These are phyloP conservation scores for Lichtheimia ornata DNA, from an alignment of 371 early-diverging fungal genomes.

Conservation along the genomic window DNA sequence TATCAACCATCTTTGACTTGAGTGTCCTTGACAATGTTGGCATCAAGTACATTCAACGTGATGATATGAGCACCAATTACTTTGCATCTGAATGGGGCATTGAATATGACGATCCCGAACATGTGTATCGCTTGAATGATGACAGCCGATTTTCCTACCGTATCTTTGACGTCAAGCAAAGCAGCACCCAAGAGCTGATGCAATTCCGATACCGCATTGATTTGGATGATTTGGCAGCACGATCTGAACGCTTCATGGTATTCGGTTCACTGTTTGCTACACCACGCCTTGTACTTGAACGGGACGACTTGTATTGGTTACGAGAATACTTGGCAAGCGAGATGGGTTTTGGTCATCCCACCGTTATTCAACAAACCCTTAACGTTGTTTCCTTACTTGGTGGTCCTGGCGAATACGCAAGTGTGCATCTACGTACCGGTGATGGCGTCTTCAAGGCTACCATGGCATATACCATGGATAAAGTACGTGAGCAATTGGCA, in stretches of 20 bases:
- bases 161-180: constrained; percentile 37
- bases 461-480: constrained; percentile 29
- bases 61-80: constrained; percentile 30
- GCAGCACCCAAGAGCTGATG: constrained; percentile 13
- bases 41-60: constrained; percentile 31
- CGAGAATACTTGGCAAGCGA: constrained; percentile 27
- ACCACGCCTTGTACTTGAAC: constrained; percentile 23
- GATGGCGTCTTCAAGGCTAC: constrained; percentile 42
- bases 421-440: constrained; percentile 53
- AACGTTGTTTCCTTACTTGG: constrained; percentile 33
- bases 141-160: constrained; percentile 43
- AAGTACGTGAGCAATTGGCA: constrained; percentile 27
- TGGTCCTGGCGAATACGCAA: constrained; percentile 40
- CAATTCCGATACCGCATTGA: constrained; percentile 31
- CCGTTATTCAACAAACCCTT: constrained; percentile 29
- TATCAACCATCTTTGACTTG: constrained; percentile 29
- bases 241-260: constrained; percentile 42
- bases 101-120: constrained; percentile 7
- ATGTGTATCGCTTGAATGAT: constrained; percentile 35
- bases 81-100: constrained; percentile 18
- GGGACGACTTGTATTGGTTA: constrained; percentile 21
- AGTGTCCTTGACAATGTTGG: constrained; percentile 21
- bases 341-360: constrained; percentile 36
- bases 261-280: constrained; percentile 52
- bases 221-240: constrained; percentile 31